phyloP scores from a whole-genome alignment of 331 rosid genomes.

The Spiraea crenata region DNA sequence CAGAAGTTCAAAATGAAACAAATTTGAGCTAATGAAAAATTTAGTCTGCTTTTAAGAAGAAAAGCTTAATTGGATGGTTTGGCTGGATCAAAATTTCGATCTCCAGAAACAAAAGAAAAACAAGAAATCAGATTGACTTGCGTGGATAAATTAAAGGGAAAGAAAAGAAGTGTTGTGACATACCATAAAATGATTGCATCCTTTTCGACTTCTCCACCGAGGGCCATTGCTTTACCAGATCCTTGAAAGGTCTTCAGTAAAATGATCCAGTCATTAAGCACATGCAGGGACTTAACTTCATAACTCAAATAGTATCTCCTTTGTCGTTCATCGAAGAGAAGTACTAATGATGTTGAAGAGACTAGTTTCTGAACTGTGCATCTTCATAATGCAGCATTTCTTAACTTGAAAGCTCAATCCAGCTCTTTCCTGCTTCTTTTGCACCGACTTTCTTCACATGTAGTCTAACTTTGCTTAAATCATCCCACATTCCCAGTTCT shows the following conservation, averaged over 20 bases:
- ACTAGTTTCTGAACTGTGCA: conserved; percentile 13
- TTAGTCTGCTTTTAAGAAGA: neutral
- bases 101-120: neutral
- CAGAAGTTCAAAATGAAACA: neutral
- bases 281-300: conserved; percentile 25
- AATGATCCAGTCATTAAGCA: conserved; percentile 21
- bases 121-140: neutral
- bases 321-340: neutral
- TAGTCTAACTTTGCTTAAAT: conserved; percentile 56
- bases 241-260: conserved; percentile 8
- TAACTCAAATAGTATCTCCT: conserved; percentile 12
- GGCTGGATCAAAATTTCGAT: conserved; percentile 4
- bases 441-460: conserved; percentile 48
- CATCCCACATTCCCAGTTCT: conserved; percentile 74
- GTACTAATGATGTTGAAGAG: neutral
- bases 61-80: neutral
- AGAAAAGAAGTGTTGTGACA: neutral
- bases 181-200: conserved; percentile 10
- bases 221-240: conserved; percentile 20
- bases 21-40: neutral
- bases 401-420: conserved; percentile 73
- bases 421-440: conserved; percentile 77
- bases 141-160: neutral
- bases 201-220: conserved; percentile 10
- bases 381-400: conserved; percentile 21